phyloP scores from a whole-genome alignment of 352 stramenopile species.

The Globisporangium mamillatum region DNA sequence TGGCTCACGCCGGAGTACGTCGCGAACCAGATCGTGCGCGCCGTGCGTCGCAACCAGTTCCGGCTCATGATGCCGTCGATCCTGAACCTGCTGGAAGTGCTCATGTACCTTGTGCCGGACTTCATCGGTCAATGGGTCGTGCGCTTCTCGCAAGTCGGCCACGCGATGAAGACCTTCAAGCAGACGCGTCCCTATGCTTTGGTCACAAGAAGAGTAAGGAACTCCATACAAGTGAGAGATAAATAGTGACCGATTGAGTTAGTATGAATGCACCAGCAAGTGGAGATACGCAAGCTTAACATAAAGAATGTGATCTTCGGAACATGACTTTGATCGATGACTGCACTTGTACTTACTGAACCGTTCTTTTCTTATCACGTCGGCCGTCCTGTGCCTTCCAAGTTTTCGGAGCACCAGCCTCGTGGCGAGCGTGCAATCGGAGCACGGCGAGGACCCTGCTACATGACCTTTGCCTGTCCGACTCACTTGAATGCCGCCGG shows the following conservation, averaged over 20 bases:
- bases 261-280: neutral
- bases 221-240: neutral
- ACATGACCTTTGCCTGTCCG: neutral
- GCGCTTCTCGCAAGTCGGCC: slow-evolving; percentile 34
- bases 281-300: neutral
- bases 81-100: slow-evolving; percentile 29
- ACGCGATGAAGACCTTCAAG: slow-evolving; percentile 46
- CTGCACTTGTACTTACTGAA: neutral
- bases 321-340: neutral
- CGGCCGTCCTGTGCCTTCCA: too few relatives aligned
- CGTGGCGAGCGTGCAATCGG: too few relatives aligned
- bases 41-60: slow-evolving; percentile 47
- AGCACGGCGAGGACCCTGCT: too few relatives aligned
- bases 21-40: slow-evolving; percentile 40
- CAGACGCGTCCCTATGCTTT: slow-evolving; percentile 39
- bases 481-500: neutral
- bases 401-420: too few relatives aligned
- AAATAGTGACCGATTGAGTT: neutral
- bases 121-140: slow-evolving; percentile 37
- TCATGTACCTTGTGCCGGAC: slow-evolving; percentile 35
- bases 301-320: neutral
- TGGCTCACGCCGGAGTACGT: slow-evolving; percentile 46
- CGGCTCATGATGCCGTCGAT: slow-evolving; percentile 35
- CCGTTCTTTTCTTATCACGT: too few relatives aligned
- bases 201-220: neutral